Percentiles rank a stretch among this genome's conserved stretches.
These are phyloP conservation scores for Xylaria sp. DNA, from an alignment of 2,329 filamentous ascomycete species.

Conservation along the genomic window DNA sequence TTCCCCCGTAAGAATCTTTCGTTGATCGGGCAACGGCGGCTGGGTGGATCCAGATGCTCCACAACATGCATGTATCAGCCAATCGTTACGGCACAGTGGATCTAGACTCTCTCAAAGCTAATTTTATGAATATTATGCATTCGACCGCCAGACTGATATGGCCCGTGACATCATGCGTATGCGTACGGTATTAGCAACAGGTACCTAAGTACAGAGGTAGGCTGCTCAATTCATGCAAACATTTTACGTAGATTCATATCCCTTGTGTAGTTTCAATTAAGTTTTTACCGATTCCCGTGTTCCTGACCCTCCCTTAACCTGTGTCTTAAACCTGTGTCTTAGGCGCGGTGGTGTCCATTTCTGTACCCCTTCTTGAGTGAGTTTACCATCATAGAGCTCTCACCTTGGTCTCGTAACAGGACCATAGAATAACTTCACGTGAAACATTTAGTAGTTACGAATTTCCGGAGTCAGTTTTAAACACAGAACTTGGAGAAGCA, in stretches of 20 bases:
- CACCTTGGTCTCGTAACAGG: neutral
- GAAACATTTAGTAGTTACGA: neutral
- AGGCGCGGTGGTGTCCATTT: no score
- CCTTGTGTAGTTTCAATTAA: no score
- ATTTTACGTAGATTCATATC: no score
- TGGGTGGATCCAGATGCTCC: neutral
- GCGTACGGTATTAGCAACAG: no score
- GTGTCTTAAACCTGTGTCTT: no score
- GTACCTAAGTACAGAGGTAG: no score
- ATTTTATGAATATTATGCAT: neutral
- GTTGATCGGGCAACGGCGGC: slow-evolving; percentile 45
- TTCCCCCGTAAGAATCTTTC: slow-evolving; percentile 31
- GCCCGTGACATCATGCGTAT: no score
- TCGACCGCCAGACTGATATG: neutral
- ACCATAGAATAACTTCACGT: neutral
- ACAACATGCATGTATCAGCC: neutral
- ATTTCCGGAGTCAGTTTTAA: neutral
- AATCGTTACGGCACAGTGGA: neutral
- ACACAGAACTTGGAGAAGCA: slow-evolving; percentile 38
- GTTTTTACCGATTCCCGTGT: no score
- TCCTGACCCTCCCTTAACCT: no score
- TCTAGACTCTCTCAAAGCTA: neutral
- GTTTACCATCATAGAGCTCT: neutral
- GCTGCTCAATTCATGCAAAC: no score
- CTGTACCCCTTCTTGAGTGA: neutral